phyloP scores from a whole-genome alignment of 2,329 filamentous ascomycete genomes.

The Clarireedia hainanense region DNA sequence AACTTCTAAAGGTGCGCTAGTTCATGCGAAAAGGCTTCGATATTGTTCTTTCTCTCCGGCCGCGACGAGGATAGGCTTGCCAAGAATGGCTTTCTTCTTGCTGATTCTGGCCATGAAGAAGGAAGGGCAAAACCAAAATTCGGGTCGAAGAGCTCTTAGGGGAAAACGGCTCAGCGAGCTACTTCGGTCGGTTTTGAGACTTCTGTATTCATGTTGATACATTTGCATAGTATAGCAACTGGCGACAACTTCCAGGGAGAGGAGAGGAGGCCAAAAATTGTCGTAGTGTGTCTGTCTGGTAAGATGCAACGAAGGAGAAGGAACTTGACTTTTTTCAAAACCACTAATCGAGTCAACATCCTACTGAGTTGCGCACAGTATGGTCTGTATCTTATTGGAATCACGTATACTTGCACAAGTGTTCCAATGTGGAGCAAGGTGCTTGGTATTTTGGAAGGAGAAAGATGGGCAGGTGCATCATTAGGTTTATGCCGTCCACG shows the following conservation, averaged over 20 bases:
- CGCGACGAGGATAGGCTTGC: conserved; percentile 25
- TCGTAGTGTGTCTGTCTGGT: conserved; percentile 59
- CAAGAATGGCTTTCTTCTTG: conserved; percentile 14
- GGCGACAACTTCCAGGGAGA: conserved; percentile 67
- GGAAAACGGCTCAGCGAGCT: conserved; percentile 23
- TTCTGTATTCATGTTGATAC: background rate
- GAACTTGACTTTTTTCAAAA: conserved; percentile 60
- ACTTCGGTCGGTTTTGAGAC: conserved; percentile 13
- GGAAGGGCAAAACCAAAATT: background rate
- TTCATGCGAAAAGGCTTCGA: conserved; percentile 25
- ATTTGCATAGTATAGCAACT: conserved; percentile 38
- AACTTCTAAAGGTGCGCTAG: conserved; percentile 34
- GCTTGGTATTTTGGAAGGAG: conserved; percentile 22
- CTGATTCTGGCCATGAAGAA: background rate
- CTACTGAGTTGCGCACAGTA: conserved; percentile 58
- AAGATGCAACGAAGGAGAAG: conserved; percentile 51
- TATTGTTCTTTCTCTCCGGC: conserved; percentile 28
- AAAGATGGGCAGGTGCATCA: too few species aligned
- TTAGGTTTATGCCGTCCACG: too few species aligned
- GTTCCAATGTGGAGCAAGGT: conserved; percentile 59
- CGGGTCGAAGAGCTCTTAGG: background rate
- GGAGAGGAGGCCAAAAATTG: conserved; percentile 52
- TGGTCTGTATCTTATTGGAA: conserved; percentile 65
- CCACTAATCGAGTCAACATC: conserved; percentile 60
- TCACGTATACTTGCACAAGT: conserved; percentile 46